A percentile compares a stretch with the other conserved stretches of the same genome.
Evolutionary conservation across 2,329 filamentous ascomycete genomes (phyloP).

Genomic region (Penicillium crustosum): DNA sequence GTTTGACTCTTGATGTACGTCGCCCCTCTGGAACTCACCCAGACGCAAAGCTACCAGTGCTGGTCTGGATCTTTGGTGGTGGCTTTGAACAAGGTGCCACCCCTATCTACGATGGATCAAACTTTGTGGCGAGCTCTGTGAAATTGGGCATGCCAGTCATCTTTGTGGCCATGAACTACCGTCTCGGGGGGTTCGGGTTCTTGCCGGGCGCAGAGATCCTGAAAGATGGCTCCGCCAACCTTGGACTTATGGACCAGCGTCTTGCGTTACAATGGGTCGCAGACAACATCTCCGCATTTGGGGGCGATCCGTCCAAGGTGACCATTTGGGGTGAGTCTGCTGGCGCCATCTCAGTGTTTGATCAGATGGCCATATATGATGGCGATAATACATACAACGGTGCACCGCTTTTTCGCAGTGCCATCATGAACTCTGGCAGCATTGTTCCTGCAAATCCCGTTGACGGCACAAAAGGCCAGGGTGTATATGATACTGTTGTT

Average conservation of each 20-base stretch:
- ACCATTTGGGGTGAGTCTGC: slow-evolving; percentile 77
- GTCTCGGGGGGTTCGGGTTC: slow-evolving; percentile 72
- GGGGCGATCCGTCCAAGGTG: slow-evolving; percentile 74
- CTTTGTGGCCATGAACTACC: slow-evolving; percentile 77
- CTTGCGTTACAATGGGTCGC: slow-evolving; percentile 73
- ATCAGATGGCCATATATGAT: slow-evolving; percentile 73
- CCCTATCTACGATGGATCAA: slow-evolving; percentile 37
- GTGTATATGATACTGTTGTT: slow-evolving; percentile 51
- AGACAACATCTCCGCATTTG: slow-evolving; percentile 74
- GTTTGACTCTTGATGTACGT: slow-evolving; percentile 61
- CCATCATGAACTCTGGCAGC: slow-evolving; percentile 74
- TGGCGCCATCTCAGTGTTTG: slow-evolving; percentile 69
- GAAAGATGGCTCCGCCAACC: slow-evolving; percentile 65
- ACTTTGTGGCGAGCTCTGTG: slow-evolving; percentile 42
- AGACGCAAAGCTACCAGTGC: slow-evolving; percentile 60
- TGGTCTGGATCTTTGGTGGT: slow-evolving; percentile 72
- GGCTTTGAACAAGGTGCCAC: slow-evolving; percentile 53
- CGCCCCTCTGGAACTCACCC: slow-evolving; percentile 58
- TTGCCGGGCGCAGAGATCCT: slow-evolving; percentile 67
- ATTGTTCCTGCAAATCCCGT: slow-evolving; percentile 62
- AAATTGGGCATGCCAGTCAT: slow-evolving; percentile 63
- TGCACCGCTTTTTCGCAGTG: slow-evolving; percentile 70
- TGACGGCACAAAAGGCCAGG: slow-evolving; percentile 65
- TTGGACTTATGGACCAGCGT: slow-evolving; percentile 72
- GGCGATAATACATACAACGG: slow-evolving; percentile 74